Evolutionary conservation across 2,329 filamentous ascomycete species (phyloP).

Genomic region (Ilyonectria mors-panacis): DNA sequence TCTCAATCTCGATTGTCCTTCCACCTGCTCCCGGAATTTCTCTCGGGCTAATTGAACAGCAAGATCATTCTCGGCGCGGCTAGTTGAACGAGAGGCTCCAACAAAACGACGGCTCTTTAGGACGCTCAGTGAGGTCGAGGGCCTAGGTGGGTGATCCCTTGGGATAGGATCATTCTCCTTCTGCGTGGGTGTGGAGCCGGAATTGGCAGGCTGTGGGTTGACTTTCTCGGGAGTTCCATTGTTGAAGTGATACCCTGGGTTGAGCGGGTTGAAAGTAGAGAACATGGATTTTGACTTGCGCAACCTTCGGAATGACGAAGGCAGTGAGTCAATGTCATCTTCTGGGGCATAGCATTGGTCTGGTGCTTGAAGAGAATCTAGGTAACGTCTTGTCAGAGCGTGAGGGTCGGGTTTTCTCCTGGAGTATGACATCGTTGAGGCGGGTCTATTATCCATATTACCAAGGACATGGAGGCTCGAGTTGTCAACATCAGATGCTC

Average conservation of each 20-base stretch:
- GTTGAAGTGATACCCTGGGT: slow-evolving; percentile 30
- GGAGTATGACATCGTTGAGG: slow-evolving; percentile 35
- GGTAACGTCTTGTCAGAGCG: slow-evolving; percentile 43
- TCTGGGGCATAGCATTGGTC: slow-evolving; percentile 64
- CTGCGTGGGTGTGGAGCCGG: slow-evolving; percentile 28
- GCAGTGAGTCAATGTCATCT: slow-evolving; percentile 63
- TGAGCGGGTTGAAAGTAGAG: slow-evolving; percentile 48
- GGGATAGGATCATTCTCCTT: slow-evolving; percentile 50
- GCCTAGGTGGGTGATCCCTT: slow-evolving; percentile 44
- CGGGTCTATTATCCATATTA: slow-evolving; percentile 34
- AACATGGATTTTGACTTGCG: slow-evolving; percentile 72
- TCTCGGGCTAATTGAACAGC: slow-evolving; percentile 56
- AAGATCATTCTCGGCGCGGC: slow-evolving; percentile 49
- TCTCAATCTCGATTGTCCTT: slow-evolving; percentile 54
- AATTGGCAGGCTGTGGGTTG: slow-evolving; percentile 23
- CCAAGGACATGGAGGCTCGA: slow-evolving; percentile 26
- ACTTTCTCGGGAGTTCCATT: slow-evolving; percentile 26
- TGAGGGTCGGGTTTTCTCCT: slow-evolving; percentile 26
- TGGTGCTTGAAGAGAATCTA: slow-evolving; percentile 49
- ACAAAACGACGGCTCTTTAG: slow-evolving; percentile 54
- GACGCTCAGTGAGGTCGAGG: slow-evolving; percentile 71
- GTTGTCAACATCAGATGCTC: slow-evolving; percentile 24
- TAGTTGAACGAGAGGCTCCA: slow-evolving; percentile 34
- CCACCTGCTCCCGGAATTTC: slow-evolving; percentile 53
- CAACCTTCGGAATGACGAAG: slow-evolving; percentile 64